These are phyloP conservation scores for Candida mesenterica DNA, from an alignment of 1,139 yeast genomes.

Conservation along the genomic window DNA sequence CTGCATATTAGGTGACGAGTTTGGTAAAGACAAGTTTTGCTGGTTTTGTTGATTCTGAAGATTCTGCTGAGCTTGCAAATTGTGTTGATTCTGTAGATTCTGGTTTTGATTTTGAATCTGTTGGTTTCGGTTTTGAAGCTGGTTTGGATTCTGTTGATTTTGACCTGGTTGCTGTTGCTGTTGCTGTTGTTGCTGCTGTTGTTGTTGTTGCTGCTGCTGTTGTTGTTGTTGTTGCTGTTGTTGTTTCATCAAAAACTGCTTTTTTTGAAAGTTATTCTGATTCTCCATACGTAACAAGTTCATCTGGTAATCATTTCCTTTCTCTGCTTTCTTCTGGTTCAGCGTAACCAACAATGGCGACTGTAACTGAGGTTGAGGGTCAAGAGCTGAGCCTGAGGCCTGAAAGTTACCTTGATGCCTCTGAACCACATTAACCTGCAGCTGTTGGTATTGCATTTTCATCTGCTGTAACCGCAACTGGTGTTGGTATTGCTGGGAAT, in stretches of 20 bases:
- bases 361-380: constrained; percentile 5
- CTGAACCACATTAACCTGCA: constrained; percentile 8
- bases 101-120: background rate
- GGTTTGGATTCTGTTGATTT: background rate
- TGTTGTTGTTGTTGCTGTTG: constrained; percentile 13
- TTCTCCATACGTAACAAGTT: constrained; percentile 27
- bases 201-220: background rate
- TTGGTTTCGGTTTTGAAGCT: background rate
- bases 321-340: constrained; percentile 13
- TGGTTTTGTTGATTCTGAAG: background rate
- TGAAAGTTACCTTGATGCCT: constrained; percentile 4
- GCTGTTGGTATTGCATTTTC: constrained; percentile 21
- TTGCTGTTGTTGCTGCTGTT: constrained; percentile 7
- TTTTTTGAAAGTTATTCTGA: constrained; percentile 26
- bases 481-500: constrained; percentile 18
- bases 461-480: constrained; percentile 19
- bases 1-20: background rate
- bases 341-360: constrained; percentile 1
- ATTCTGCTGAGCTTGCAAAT: background rate
- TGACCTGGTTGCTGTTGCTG: background rate
- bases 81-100: background rate
- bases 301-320: constrained; percentile 26
- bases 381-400: too few relatives aligned
- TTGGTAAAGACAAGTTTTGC: too few relatives aligned
- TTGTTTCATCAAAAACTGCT: constrained; percentile 24